Base-by-base conservation (phyloP, 2,329 filamentous ascomycete species). In the Calonectria leucothoes region DNA sequence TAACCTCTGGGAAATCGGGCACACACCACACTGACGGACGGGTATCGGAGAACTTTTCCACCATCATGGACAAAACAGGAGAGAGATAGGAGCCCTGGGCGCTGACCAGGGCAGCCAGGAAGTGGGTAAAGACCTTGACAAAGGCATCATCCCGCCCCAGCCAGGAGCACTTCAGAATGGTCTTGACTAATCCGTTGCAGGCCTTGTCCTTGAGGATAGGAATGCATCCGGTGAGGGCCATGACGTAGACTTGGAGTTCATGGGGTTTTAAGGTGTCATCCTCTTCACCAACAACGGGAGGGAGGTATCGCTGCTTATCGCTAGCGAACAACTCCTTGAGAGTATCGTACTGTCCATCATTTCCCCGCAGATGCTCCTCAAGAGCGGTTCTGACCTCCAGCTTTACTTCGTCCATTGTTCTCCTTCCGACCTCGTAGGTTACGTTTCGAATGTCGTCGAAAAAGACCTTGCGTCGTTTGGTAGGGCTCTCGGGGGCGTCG, bases 81-180 rank as follows among this genome's bases (percentile, higher is more conserved):
- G 89, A 89, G 39, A 97, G 90, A 84, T 95, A 97, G 17, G 91
- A 92, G 55, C 94, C 93, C 80, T 98, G 95, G 0, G 95, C 94
- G 73, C 94, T 97, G 66, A 95, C 92, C 57, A 99, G 86, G 45
- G 92, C 91, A 23, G 91, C 90, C 29, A 95, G 85, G 77, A 95
- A 93, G 79, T 92, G 89, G 69, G 90, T 88, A 81, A 94, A 95
- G 66, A 91, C 90, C 78, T 91, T 90, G 70, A 92, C 88, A 80
- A 95, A 95, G 42, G 88, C 86, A 33, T 91, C 89, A 74, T 93
- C 91, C 70, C 91, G 89, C 12, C 91, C 92, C 42, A 93, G 85
- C 92, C 92, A 94, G 39, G 90, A 89, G 81, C 89, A 92, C 67
- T 87, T 85, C n/a, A 94, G 84, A 11, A 93, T 86, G 65, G 86